Evolutionary conservation across 192 early-diverging fungal genomes (phyloP).

Genomic region (Entomortierella parvispora): DNA sequence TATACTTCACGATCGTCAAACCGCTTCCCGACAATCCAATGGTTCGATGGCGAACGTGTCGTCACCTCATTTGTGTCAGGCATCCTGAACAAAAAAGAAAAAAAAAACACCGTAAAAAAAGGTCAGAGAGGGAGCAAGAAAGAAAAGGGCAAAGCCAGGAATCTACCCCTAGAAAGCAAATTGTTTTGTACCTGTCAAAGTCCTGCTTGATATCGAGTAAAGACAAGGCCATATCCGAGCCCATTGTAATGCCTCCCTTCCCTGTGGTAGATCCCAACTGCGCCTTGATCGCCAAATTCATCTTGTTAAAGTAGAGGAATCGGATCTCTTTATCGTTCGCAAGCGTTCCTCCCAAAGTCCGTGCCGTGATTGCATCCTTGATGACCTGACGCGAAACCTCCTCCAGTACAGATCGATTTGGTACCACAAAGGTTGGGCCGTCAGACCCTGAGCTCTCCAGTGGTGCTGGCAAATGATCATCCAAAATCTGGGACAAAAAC

Average conservation of each 20-base stretch:
- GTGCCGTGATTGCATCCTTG: conserved; percentile 34
- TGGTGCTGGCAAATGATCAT: conserved; percentile 27
- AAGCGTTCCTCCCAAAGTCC: conserved; percentile 21
- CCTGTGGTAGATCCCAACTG: conserved; percentile 34
- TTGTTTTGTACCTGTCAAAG: conserved; percentile 61
- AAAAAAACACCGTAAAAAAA: not conserved
- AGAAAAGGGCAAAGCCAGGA: not conserved
- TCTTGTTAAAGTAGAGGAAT: conserved; percentile 60
- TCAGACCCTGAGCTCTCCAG: not conserved
- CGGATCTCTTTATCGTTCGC: conserved; percentile 55
- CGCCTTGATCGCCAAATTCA: conserved; percentile 63
- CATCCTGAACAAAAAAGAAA: conserved; percentile 21
- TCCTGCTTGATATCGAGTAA: conserved; percentile 64
- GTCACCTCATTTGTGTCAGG: conserved; percentile 61
- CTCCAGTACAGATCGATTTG: conserved; percentile 24
- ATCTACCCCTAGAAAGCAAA: no score
- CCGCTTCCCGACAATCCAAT: conserved; percentile 66
- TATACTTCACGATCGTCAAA: conserved; percentile 62
- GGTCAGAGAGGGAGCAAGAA: conserved; percentile 1
- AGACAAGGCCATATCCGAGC: conserved; percentile 59
- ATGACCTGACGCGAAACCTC: conserved; percentile 28
- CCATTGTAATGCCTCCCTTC: conserved; percentile 51
- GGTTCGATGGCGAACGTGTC: conserved; percentile 60
- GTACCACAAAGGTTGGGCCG: not conserved
- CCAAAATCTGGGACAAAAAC: conserved; percentile 1